phyloP scores from a whole-genome alignment of 2,329 filamentous ascomycete species.

The Aspergillus sp. region DNA sequence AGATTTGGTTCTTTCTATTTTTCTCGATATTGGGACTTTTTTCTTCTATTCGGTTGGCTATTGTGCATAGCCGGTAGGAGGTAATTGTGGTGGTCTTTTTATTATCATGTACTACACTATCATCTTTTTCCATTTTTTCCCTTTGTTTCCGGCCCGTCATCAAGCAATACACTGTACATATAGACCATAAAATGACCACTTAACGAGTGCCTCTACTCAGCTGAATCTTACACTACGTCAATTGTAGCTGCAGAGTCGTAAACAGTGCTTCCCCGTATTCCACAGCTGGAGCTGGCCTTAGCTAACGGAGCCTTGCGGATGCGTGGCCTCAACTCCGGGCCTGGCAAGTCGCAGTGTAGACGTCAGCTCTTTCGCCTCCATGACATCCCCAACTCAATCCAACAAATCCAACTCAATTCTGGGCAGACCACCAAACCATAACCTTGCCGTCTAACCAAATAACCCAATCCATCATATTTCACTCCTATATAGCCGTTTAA shows the following conservation, averaged over 20 bases:
- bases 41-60: constrained; percentile 4
- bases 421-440: not conserved
- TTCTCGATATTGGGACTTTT: constrained; percentile 3
- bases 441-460: not conserved
- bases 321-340: not conserved
- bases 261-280: not conserved
- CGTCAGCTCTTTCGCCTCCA: constrained; percentile 11
- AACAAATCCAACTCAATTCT: not conserved
- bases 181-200: constrained; percentile 31
- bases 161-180: constrained; percentile 31
- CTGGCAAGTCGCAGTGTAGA: constrained; percentile 9
- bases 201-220: constrained; percentile 11
- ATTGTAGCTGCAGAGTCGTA: not conserved
- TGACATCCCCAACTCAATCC: not conserved
- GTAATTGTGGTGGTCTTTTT: constrained; percentile 28
- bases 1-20: not conserved
- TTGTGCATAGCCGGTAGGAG: constrained; percentile 9
- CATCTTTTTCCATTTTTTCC: constrained; percentile 16
- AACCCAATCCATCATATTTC: no score
- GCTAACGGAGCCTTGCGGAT: constrained; percentile 1
- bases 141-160: constrained; percentile 21
- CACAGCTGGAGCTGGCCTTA: not conserved
- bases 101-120: constrained; percentile 30
- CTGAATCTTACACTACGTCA: not conserved
- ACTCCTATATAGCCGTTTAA: no score